Base-by-base conservation (phyloP, 345 rosid genomes). In the Eucalyptus caleyi region DNA sequence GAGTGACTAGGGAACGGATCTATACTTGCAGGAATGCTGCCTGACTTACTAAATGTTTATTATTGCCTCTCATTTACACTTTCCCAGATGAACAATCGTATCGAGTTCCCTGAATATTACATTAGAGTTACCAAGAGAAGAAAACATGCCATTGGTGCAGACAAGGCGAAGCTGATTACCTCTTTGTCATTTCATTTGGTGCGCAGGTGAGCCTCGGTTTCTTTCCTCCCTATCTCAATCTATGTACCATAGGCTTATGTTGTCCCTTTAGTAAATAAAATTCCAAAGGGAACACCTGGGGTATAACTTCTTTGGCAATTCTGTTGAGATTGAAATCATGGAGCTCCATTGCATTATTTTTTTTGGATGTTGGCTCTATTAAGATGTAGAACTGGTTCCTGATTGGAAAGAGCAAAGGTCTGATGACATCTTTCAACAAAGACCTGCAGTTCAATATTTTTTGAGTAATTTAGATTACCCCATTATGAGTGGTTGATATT, bases 101-200 rank as follows among this genome's bases (percentile, higher is more conserved):
- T 91, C 30, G 93, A 87, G 89, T 86, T 37, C 56, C 72, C 88
- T 82, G 95, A 95, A 72, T 89, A 93, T 47, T 96, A 93, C 90
- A 92, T 97, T 26, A 96, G 98, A 44, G 96, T 97, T 42, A 89
- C 92, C 44, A 95, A 93, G 91, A 92, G 91, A 89, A 93, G 97
- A 90, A 95, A 90, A 89, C 93, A 92, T 92, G 90, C 92, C 13
- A 88, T 92, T 92, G 95, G 96, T 59, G 91, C 91, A 86, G 96
- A 94, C 88, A 93, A 94, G 94, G 88, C 94, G 21, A 91, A 90
- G 91, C 60, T 80, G 87, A 91, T 95, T 89, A 92, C 93, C 88
- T 92, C 93, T 51, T 91, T 96, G 95, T 92, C 93, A 49, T 92
- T 93, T 91, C 96, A 96, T 94, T 91, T 65, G 88, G 92, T 96